phyloP scores from a whole-genome alignment of 257 asterid species.

The Solanum dulcamara region DNA sequence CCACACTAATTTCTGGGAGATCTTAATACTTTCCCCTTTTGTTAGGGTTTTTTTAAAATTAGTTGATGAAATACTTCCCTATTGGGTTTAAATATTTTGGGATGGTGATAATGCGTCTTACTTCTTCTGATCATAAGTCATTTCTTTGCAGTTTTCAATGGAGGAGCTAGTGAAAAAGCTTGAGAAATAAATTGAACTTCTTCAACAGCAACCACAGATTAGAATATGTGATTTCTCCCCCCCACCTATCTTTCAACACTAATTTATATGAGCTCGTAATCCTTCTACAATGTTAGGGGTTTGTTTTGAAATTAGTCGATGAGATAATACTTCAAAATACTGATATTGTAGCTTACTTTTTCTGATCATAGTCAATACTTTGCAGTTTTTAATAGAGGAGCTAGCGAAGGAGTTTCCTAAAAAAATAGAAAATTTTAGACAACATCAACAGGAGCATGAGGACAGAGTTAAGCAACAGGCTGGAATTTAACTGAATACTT shows the following conservation, averaged over 20 bases:
- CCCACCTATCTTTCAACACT: not conserved
- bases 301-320: not conserved
- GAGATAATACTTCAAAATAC: not conserved
- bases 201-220: not conserved
- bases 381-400: not conserved
- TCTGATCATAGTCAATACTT: not conserved
- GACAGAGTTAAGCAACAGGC: conserved; percentile 18
- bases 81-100: conserved; percentile 10
- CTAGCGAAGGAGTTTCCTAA: not conserved
- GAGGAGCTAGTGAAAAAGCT: not conserved
- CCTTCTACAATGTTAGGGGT: not conserved
- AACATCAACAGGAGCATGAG: not conserved
- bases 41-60: not conserved
- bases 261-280: not conserved
- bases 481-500: not conserved
- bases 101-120: not conserved
- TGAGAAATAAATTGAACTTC: not conserved
- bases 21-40: not conserved
- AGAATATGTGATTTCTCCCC: not conserved
- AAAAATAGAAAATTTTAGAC: not conserved
- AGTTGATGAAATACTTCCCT: not conserved
- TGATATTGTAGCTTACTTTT: not conserved
- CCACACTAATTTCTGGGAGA: not conserved
- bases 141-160: not conserved
- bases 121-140: not conserved